Conservation (phyloP, 495 filamentous ascomycete species). For the Letharia columbiana region DNA sequence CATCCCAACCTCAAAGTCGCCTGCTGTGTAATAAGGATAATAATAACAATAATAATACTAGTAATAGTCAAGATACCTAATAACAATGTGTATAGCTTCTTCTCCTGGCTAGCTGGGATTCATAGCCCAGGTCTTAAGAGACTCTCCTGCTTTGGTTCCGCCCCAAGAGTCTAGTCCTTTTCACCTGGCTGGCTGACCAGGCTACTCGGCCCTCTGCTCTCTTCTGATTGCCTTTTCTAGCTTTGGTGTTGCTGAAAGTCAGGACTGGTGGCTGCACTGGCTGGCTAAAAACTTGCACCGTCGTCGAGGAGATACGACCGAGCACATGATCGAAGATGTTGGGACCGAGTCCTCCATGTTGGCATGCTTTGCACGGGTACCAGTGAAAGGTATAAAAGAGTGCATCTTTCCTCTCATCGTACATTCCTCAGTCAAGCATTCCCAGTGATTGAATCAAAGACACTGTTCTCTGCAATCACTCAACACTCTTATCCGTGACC, state of each 20-base stretch:
- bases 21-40: background rate
- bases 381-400: background rate
- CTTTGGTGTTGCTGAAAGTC: background rate
- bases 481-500: background rate
- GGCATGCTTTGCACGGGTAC: background rate
- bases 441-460: background rate
- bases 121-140: background rate
- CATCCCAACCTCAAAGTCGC: background rate
- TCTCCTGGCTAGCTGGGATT: background rate
- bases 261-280: background rate
- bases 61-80: too few relatives aligned
- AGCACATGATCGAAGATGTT: background rate
- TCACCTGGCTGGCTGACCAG: background rate
- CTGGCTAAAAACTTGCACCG: background rate
- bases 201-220: background rate
- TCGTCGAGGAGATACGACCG: background rate
- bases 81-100: background rate
- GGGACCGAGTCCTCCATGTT: background rate
- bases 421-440: background rate
- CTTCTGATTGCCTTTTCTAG: background rate
- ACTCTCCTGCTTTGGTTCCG: background rate
- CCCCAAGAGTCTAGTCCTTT: background rate
- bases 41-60: too few relatives aligned
- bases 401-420: background rate
- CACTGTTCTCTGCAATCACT: background rate